Conservation (phyloP, 306 rosid genomes). For the Cicer bijugum region DNA sequence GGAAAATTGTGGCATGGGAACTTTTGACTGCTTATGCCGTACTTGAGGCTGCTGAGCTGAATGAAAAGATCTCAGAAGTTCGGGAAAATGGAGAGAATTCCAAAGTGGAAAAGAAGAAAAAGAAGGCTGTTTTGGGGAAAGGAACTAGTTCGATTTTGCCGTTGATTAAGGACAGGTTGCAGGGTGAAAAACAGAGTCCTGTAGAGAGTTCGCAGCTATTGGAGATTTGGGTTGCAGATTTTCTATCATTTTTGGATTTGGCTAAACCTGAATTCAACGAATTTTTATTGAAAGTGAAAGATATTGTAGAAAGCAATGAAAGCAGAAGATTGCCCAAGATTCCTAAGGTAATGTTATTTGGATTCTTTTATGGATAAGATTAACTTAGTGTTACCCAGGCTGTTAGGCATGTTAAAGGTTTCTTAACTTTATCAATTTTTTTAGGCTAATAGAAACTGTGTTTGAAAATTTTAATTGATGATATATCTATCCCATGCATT, state of each 20-base stretch:
- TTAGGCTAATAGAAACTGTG: conserved; percentile 15
- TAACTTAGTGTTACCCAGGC: background rate
- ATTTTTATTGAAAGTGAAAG: conserved; percentile 69
- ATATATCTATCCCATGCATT: background rate
- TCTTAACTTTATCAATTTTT: conserved; percentile 1
- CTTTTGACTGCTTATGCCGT: conserved; percentile 52
- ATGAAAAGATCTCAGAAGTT: conserved; percentile 50
- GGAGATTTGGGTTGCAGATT: conserved; percentile 56
- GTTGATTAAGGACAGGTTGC: conserved; percentile 72
- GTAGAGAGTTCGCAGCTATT: conserved; percentile 49
- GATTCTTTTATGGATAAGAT: background rate
- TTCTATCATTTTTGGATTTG: conserved; percentile 65
- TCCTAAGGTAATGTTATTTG: conserved; percentile 73
- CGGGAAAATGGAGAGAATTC: conserved; percentile 52
- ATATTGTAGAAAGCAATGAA: conserved; percentile 86
- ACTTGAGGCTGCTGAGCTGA: conserved; percentile 65
- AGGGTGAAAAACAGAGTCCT: conserved; percentile 42
- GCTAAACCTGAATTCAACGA: conserved; percentile 56
- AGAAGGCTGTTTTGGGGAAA: conserved; percentile 76
- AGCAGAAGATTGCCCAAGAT: conserved; percentile 93
- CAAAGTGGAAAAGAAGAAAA: conserved; percentile 71
- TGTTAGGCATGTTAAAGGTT: background rate
- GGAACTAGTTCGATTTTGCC: conserved; percentile 70
- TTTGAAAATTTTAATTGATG: conserved; percentile 4
- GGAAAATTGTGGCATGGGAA: conserved; percentile 84